Conservation (phyloP, 345 rosid genomes). For the Crucihimalaya himalaica region DNA sequence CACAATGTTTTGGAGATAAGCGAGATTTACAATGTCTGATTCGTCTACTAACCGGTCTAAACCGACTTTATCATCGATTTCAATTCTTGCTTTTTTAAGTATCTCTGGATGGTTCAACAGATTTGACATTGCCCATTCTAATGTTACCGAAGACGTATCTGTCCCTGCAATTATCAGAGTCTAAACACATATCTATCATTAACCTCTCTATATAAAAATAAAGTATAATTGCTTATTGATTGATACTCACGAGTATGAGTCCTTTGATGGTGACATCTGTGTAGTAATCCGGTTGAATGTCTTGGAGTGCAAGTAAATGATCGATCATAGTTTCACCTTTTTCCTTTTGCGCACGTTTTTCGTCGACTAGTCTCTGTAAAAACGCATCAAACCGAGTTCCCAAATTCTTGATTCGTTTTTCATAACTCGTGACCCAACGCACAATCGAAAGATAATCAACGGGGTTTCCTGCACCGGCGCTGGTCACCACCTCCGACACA, state of each 20-base stretch:
- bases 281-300: constrained; percentile 51
- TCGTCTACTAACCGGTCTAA: constrained; percentile 50
- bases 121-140: constrained; percentile 62
- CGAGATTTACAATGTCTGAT: constrained; percentile 35
- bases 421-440: constrained; percentile 44
- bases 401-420: constrained; percentile 36
- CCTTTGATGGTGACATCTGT: constrained; percentile 56
- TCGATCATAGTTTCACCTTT: constrained; percentile 47
- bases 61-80: constrained; percentile 44
- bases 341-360: constrained; percentile 31
- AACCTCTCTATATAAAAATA: not conserved
- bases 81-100: constrained; percentile 39
- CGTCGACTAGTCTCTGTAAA: constrained; percentile 51
- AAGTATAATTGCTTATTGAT: not conserved
- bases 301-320: constrained; percentile 52
- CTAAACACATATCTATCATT: constrained; percentile 23
- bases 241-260: constrained; percentile 32
- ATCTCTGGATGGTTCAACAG: constrained; percentile 46
- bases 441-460: constrained; percentile 49
- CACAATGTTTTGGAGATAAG: constrained; percentile 47
- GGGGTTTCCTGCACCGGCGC: constrained; percentile 39
- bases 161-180: constrained; percentile 48
- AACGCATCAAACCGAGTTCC: constrained; percentile 42
- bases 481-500: constrained; percentile 32
- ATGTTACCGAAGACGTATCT: constrained; percentile 50